phyloP scores from a whole-genome alignment of 2,329 filamentous ascomycete genomes.

The Penicillium sp. region DNA sequence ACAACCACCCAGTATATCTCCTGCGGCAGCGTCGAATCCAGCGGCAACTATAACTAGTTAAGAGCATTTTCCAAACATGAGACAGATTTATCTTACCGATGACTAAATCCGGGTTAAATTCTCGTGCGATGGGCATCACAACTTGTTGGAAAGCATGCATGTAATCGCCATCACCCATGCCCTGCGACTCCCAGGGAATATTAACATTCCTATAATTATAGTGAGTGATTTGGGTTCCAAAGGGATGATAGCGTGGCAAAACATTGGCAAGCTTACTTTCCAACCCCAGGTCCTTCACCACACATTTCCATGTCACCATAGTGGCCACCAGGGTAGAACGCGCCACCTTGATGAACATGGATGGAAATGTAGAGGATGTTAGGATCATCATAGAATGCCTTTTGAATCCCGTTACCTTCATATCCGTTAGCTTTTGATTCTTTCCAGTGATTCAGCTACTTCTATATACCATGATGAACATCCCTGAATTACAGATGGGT shows the following conservation, averaged over 20 bases:
- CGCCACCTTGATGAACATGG: conserved; percentile 81
- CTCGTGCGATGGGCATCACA: conserved; percentile 91
- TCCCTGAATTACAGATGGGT: conserved; percentile 48
- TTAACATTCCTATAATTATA: conserved; percentile 59
- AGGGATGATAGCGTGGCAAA: not conserved
- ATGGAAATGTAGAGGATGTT: conserved; percentile 95
- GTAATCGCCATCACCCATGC: conserved; percentile 96
- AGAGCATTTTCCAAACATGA: not conserved
- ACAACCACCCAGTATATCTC: conserved; percentile 89
- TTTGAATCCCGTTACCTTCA: conserved; percentile 88
- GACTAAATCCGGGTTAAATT: conserved; percentile 92
- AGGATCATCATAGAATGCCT: conserved; percentile 92
- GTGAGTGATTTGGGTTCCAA: not conserved
- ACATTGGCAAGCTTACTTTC: not conserved
- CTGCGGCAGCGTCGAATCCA: conserved; percentile 92
- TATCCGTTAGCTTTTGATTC: conserved; percentile 20
- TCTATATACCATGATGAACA: conserved; percentile 61
- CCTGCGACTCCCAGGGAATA: conserved; percentile 66
- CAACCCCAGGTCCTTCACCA: conserved; percentile 48
- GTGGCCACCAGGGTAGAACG: conserved; percentile 73
- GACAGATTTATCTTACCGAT: conserved; percentile 56
- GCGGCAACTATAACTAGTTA: conserved; percentile 66
- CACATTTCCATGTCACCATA: conserved; percentile 63
- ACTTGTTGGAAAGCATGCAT: conserved; percentile 94
- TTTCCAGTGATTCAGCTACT: conserved; percentile 1